Evolutionary conservation across 2,329 filamentous ascomycete genomes (phyloP), one percentile per base, ranked within the genome.

Genomic region (Sclerotinia glacialis): DNA sequence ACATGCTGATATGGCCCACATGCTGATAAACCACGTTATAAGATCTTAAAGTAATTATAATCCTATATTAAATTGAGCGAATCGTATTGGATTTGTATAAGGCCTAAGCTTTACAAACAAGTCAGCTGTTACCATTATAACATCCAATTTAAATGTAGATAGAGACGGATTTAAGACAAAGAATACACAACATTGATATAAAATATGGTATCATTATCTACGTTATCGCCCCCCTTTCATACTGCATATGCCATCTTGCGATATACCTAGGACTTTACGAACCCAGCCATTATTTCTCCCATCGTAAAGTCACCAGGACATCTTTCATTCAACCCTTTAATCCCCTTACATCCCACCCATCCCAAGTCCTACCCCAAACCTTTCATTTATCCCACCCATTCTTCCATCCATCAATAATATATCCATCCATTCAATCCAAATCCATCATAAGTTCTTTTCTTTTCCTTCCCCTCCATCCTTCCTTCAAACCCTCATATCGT

Each of bases 181-280:
- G 9, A 12, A 60, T n/a, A 21, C 21, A 3, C 23, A 21, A 8
- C 12, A 31, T 49, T 3, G 3, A 37, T 11, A 34, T 47, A 26
- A 34, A 34, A 37, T 26, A 21, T 60, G 44, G 28, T 49, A 37
- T 60, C 44, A 60, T 60, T 47, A 37, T 49, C n/a, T 49, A 47
- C 28, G 18, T 60, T 18, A 37, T 34, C n/a, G n/a, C 37, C 4
- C 46, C 28, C 6, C 28, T 16, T 12, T 49, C 28, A 37, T 49
- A 28, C 46, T 60, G 28, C 12, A 37, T 49, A 18, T 60, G 37
- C 28, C 34, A 60, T 37, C 12, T 34, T 49, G 28, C 12, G 42
- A 60, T 31, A 47, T 47, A 21, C 26, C 21, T 60, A 44, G 12
- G 37, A 60, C 28, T 60, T 37, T 26, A 16, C 11, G 14, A 26